Percentiles rank a stretch among this genome's conserved stretches.
phyloP scores from a whole-genome alignment of 257 asterid species.

The Solanum infundibuliforme region DNA sequence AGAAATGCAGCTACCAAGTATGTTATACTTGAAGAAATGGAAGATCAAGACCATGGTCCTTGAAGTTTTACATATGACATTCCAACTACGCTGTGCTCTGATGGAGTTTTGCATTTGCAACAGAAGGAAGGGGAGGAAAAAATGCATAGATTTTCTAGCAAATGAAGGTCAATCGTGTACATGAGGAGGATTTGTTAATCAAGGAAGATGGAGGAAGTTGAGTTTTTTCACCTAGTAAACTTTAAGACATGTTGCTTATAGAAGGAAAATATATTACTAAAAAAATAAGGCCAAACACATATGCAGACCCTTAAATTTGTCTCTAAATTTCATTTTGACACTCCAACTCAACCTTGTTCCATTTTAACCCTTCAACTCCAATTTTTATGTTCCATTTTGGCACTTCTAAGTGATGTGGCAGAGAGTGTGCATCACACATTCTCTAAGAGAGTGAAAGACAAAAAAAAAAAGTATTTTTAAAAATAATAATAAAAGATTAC shows the following conservation, averaged over 20 bases:
- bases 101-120: neutral
- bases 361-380: too few species aligned
- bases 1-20: slow-evolving; percentile 41
- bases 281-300: too few species aligned
- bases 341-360: too few species aligned
- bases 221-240: neutral
- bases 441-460: too few species aligned
- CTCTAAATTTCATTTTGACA: too few species aligned
- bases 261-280: too few species aligned
- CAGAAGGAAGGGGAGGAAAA: neutral
- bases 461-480: too few species aligned
- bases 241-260: neutral
- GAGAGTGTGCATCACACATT: too few species aligned
- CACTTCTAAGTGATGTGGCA: too few species aligned
- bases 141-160: neutral
- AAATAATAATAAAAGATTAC: too few species aligned
- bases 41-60: slow-evolving; percentile 46
- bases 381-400: too few species aligned
- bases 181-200: neutral
- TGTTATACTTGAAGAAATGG: slow-evolving; percentile 76
- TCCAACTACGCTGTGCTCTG: neutral
- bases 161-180: neutral
- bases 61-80: slow-evolving; percentile 9
- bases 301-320: too few species aligned
- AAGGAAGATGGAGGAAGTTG: neutral